Evolutionary conservation across 768 basidiomycete genomes (phyloP).

Genomic region (Tylopilus vinaceipallidus): DNA sequence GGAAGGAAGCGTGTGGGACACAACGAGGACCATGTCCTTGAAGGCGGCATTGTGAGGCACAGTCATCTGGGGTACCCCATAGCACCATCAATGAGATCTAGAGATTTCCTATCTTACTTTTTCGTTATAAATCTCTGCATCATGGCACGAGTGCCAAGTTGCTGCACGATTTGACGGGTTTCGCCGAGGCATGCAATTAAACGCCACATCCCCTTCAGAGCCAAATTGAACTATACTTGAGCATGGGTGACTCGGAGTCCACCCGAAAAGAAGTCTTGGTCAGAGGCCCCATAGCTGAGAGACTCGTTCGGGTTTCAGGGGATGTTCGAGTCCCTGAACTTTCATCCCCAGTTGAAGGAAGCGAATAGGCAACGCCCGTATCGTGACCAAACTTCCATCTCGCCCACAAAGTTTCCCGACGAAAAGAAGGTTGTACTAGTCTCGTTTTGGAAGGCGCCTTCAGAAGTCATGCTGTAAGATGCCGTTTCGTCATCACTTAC

Average conservation of each 20-base stretch:
- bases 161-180: not conserved
- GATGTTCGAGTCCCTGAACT: slow-evolving; percentile 1
- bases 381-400: not conserved
- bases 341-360: slow-evolving; percentile 1
- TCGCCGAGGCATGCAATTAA: slow-evolving; percentile 12
- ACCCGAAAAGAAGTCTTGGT: not conserved
- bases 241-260: not conserved
- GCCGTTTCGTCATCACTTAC: not conserved
- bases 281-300: not conserved
- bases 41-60: slow-evolving; percentile 11
- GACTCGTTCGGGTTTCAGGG: slow-evolving; percentile 1
- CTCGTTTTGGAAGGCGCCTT: not conserved
- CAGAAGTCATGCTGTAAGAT: not conserved
- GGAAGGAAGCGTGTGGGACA: slow-evolving; percentile 57
- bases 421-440: not conserved
- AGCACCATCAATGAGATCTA: not conserved
- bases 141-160: no score
- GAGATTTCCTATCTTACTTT: not conserved
- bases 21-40: not conserved
- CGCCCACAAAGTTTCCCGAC: not conserved
- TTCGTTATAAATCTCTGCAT: no score
- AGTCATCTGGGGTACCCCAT: not conserved
- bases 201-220: slow-evolving; percentile 25
- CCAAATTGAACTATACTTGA: slow-evolving; percentile 8
- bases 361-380: not conserved